Percentiles rank a stretch among this genome's conserved stretches.
Evolutionary conservation across 176 grass and related monocot species (phyloP).

Genomic region (Thinopyrum elongatum): DNA sequence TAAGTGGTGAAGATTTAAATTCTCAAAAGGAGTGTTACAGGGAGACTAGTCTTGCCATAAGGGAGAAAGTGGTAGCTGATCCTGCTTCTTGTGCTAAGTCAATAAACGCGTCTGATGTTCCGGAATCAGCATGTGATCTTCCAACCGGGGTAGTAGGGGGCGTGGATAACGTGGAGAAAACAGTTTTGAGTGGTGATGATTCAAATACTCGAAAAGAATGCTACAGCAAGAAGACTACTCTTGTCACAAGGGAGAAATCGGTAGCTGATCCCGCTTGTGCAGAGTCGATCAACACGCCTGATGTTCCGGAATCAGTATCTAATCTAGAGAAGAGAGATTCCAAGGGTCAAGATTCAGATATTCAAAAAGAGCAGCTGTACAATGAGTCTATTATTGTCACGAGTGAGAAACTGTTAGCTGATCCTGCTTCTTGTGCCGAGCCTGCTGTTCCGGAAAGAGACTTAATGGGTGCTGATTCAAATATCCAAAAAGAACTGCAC

Average conservation of each 20-base stretch:
- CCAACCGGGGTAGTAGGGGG: not conserved
- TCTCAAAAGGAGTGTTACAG: constrained; percentile 7
- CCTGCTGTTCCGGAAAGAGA: constrained; percentile 25
- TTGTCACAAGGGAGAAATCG: not conserved
- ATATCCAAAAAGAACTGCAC: constrained; percentile 1
- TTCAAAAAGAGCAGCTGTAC: constrained; percentile 23
- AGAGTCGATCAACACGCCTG: not conserved
- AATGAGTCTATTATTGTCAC: constrained; percentile 25
- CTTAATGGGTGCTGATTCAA: constrained; percentile 25
- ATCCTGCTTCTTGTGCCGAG: constrained; percentile 27
- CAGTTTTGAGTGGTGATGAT: not conserved
- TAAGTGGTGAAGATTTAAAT: constrained; percentile 18
- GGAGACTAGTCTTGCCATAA: constrained; percentile 16
- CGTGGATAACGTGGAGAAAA: not conserved
- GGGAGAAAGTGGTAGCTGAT: constrained; percentile 26
- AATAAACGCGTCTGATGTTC: constrained; percentile 23
- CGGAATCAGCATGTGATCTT: constrained; percentile 20
- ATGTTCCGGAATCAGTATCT: constrained; percentile 13
- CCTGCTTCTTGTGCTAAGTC: constrained; percentile 24
- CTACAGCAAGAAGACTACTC: not conserved
- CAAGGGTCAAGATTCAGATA: constrained; percentile 13
- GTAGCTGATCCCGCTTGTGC: not conserved
- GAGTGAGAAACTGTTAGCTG: constrained; percentile 10
- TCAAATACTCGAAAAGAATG: not conserved
- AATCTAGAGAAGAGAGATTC: constrained; percentile 4